Conservation (phyloP, 1,284 basidiomycete genomes). For the Rhizoctonia solani region DNA sequence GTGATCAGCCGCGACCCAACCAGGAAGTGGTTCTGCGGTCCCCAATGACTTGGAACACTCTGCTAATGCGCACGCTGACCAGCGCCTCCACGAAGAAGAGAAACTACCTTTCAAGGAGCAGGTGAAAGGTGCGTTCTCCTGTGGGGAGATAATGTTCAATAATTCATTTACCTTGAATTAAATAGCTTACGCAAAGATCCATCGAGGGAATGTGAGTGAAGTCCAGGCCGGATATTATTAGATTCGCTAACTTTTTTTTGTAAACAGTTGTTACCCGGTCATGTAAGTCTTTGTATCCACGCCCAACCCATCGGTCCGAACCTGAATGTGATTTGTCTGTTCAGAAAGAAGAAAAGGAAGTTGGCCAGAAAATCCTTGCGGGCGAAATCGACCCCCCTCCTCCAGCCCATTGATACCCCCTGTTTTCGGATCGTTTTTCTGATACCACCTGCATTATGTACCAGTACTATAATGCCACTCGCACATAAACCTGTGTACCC, state of each 20-base stretch:
- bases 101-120: constrained; percentile 32
- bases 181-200: constrained; percentile 28
- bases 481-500: neutral
- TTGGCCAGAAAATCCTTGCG: constrained; percentile 25
- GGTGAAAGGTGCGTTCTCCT: constrained; percentile 17
- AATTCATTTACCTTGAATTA: no score
- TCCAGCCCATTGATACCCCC: neutral
- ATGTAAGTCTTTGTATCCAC: constrained; percentile 18
- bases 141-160: neutral
- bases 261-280: constrained; percentile 21
- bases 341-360: constrained; percentile 29
- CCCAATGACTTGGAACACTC: constrained; percentile 17
- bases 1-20: constrained; percentile 16
- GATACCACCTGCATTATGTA: no score
- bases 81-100: neutral
- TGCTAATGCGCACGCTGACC: constrained; percentile 18
- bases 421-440: no score
- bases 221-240: neutral
- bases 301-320: no score
- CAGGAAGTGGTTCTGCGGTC: constrained; percentile 19
- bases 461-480: no score
- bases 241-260: neutral
- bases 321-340: neutral
- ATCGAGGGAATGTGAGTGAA: constrained; percentile 21
- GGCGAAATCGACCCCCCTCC: no score